Evolutionary conservation across 306 rosid genomes (phyloP).

Genomic region (Gastrolobium bilobum): DNA sequence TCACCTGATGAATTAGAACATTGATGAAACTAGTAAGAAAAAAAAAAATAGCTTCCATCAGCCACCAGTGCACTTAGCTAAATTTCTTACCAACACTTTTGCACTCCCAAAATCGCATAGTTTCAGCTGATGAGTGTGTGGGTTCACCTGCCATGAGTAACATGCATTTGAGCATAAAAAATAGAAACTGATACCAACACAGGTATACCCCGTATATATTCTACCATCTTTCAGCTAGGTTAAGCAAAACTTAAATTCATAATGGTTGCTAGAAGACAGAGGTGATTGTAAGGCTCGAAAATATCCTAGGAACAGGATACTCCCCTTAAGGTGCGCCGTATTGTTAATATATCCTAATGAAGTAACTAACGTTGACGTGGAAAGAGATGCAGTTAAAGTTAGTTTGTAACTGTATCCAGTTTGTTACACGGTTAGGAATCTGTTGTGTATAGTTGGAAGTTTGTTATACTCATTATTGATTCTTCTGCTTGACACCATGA

Average conservation of each 20-base stretch:
- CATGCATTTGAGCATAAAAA: conserved; percentile 48
- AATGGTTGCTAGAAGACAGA: conserved; percentile 4
- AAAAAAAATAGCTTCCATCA: conserved; percentile 36
- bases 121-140: conserved; percentile 97
- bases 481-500: too few species aligned
- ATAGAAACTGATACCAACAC: conserved; percentile 11
- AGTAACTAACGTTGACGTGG: too few species aligned
- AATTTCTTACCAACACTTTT: conserved; percentile 85
- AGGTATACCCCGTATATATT: conserved; percentile 20
- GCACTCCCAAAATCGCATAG: conserved; percentile 99
- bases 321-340: not conserved
- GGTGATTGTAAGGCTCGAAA: not conserved
- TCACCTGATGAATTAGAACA: conserved; percentile 74
- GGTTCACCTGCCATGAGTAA: conserved; percentile 84
- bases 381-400: too few species aligned
- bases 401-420: too few species aligned
- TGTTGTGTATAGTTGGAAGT: too few species aligned
- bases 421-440: too few species aligned
- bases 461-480: too few species aligned
- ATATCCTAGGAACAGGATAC: conserved; percentile 7
- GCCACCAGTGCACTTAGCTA: conserved; percentile 38
- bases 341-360: too few species aligned
- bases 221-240: conserved; percentile 31
- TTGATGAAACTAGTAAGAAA: conserved; percentile 34
- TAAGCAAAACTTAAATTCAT: conserved; percentile 28